These are phyloP conservation scores for Pterocarpus macrocarpus DNA, from an alignment of 306 rosid species.

Conservation along the genomic window DNA sequence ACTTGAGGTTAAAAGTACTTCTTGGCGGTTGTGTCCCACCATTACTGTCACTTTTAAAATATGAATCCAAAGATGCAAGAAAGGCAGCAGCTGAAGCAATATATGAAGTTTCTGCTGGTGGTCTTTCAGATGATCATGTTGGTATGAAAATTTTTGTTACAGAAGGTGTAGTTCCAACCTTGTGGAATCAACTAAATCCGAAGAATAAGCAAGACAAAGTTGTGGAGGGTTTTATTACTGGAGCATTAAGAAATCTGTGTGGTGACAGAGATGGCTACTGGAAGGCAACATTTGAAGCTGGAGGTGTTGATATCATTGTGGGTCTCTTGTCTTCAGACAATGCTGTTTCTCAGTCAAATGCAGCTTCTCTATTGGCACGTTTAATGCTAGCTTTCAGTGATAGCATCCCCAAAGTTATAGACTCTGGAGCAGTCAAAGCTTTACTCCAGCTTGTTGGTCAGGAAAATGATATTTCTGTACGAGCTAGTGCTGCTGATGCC, in stretches of 20 bases:
- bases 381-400: conserved; percentile 89
- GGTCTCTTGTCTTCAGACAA: conserved; percentile 90
- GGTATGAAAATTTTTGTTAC: conserved; percentile 93
- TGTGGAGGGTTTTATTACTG: conserved; percentile 94
- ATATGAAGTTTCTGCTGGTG: conserved; percentile 92
- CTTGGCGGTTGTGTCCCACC: conserved; percentile 99
- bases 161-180: conserved; percentile 96
- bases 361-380: conserved; percentile 95
- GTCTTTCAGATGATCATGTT: conserved; percentile 91
- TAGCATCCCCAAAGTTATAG: conserved; percentile 92
- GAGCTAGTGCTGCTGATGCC: conserved; percentile 99
- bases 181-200: conserved; percentile 89
- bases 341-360: conserved; percentile 92
- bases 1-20: conserved; percentile 91
- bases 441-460: conserved; percentile 80
- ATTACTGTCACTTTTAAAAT: conserved; percentile 84
- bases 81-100: conserved; percentile 97
- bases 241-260: conserved; percentile 96
- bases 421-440: conserved; percentile 90
- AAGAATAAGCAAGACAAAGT: conserved; percentile 80
- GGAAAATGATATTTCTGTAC: conserved; percentile 86
- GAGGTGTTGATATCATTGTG: conserved; percentile 91
- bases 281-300: conserved; percentile 97
- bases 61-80: conserved; percentile 80
- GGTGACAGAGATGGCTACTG: conserved; percentile 94